Conservation (phyloP, 2,329 filamentous ascomycete species). For the Calonectria pteridis region DNA sequence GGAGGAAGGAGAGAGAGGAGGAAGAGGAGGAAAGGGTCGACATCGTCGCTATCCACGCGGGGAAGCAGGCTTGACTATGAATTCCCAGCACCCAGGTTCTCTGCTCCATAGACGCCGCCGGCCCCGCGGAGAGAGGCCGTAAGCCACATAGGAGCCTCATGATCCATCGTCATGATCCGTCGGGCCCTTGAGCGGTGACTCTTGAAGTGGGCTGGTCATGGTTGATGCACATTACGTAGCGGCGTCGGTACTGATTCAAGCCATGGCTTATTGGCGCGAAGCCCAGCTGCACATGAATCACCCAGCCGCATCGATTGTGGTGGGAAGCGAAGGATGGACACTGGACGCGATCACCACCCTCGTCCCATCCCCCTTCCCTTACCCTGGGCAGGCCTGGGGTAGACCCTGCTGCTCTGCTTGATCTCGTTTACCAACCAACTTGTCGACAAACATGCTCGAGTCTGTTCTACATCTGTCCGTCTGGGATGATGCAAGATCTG, state of each 20-base stretch:
- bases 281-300: background rate
- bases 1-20: background rate
- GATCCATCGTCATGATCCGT: too few relatives aligned
- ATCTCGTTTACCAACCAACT: background rate
- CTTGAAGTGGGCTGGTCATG: background rate
- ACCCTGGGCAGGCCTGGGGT: background rate
- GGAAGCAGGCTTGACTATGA: background rate
- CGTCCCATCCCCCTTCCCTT: background rate
- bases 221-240: background rate
- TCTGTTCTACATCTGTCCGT: background rate
- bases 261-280: background rate
- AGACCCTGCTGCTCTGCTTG: background rate
- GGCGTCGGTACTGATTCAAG: background rate
- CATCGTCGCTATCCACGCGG: background rate
- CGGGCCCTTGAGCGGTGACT: too few relatives aligned
- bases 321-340: background rate
- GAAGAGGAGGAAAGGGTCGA: background rate
- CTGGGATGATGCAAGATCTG: background rate
- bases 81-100: background rate
- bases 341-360: background rate
- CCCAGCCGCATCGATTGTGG: background rate
- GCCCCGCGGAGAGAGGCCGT: background rate
- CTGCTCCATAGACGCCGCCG: background rate
- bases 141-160: too few relatives aligned
- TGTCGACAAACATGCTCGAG: background rate